Evolutionary conservation across 2,329 filamentous ascomycete genomes (phyloP).

Genomic region (Diaporthe ilicicola): DNA sequence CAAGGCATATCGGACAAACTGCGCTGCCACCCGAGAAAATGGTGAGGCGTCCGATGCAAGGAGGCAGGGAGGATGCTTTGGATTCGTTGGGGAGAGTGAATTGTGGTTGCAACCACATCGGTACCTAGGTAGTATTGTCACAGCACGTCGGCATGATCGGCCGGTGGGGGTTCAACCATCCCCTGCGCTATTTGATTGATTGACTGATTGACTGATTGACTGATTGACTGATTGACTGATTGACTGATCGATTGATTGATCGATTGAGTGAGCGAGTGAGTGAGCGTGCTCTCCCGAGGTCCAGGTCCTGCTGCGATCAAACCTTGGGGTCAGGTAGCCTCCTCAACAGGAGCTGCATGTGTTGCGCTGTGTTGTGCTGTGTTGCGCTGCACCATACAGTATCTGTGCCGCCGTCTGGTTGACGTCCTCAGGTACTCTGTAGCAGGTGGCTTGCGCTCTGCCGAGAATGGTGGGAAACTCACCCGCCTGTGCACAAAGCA

Average conservation of each 20-base stretch:
- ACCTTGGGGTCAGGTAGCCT: neutral
- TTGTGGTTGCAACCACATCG: slow-evolving; percentile 12
- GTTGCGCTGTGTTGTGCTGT: neutral
- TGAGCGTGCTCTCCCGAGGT: neutral
- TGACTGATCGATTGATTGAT: no score
- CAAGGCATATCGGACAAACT: neutral
- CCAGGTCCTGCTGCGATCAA: neutral
- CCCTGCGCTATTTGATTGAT: neutral
- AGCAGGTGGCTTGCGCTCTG: slow-evolving; percentile 4
- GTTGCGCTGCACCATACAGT: no score
- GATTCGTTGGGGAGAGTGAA: slow-evolving; percentile 10
- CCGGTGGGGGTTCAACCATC: neutral
- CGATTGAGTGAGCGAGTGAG: no score
- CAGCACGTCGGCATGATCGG: slow-evolving; percentile 15
- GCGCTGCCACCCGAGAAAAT: neutral
- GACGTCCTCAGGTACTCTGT: no score
- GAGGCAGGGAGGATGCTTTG: neutral
- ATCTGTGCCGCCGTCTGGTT: neutral
- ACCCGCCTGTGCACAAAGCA: slow-evolving; percentile 3
- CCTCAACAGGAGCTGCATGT: slow-evolving; percentile 3
- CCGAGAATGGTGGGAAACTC: slow-evolving; percentile 12
- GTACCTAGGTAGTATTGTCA: slow-evolving; percentile 8
- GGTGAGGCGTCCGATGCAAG: neutral
- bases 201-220: neutral
- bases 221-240: neutral